Percentiles rank a stretch among this genome's conserved stretches.
Evolutionary conservation across 2,329 filamentous ascomycete species (phyloP).

Genomic region (Penicillium nordicum): DNA sequence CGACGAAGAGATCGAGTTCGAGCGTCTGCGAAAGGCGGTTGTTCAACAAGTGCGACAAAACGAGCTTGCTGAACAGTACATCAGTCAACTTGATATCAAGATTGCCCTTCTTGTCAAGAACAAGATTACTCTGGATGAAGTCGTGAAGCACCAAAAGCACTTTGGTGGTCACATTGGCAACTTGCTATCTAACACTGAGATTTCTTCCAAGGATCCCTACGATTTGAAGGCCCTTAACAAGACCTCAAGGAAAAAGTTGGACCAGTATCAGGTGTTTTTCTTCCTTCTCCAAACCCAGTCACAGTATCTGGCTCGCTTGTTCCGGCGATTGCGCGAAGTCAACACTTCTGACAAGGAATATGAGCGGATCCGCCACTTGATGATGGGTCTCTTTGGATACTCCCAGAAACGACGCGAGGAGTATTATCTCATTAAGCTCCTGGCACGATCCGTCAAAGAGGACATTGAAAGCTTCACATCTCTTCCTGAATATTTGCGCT

Average conservation of each 20-base stretch:
- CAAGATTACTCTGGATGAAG: conserved; percentile 97
- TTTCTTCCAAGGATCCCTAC: conserved; percentile 85
- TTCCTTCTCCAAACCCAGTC: conserved; percentile 96
- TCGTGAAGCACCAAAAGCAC: conserved; percentile 93
- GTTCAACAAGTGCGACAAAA: conserved; percentile 97
- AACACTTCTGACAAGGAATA: conserved; percentile 86
- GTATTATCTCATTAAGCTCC: conserved; percentile 89
- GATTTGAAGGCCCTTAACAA: conserved; percentile 98
- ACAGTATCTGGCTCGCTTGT: conserved; percentile 85
- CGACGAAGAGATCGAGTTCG: conserved; percentile 96
- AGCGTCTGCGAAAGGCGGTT: conserved; percentile 88
- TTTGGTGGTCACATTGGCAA: conserved; percentile 86
- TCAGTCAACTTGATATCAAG: conserved; percentile 97
- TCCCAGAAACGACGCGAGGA: conserved; percentile 96
- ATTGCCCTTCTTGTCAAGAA: conserved; percentile 98
- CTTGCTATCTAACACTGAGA: conserved; percentile 81
- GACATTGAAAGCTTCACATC: conserved; percentile 72
- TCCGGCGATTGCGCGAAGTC: conserved; percentile 77
- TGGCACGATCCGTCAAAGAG: conserved; percentile 77
- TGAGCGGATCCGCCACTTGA: conserved; percentile 85
- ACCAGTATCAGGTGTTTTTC: conserved; percentile 96
- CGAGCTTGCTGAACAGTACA: conserved; percentile 95
- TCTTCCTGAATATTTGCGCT: conserved; percentile 80
- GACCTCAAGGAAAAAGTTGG: conserved; percentile 88
- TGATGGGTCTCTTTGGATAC: conserved; percentile 96